phyloP scores from a whole-genome alignment of 2,329 filamentous ascomycete species.

The Arthrobotrys megalospora region DNA sequence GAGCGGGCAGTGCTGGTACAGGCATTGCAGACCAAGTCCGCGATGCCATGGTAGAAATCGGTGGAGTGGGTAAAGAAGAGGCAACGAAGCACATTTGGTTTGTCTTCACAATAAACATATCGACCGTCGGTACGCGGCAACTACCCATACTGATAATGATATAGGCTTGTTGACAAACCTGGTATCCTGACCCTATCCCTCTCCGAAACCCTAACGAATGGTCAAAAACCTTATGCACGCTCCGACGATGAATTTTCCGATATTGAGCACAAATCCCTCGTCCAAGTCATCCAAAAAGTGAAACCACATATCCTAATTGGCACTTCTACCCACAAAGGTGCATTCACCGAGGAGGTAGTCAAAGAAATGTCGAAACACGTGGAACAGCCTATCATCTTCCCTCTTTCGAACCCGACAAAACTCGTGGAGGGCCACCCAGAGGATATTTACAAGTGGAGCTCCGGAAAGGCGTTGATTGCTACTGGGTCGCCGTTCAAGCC shows the following conservation, averaged over 20 bases:
- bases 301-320: slow-evolving; percentile 87
- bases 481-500: slow-evolving; percentile 87
- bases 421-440: slow-evolving; percentile 85
- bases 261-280: slow-evolving; percentile 73
- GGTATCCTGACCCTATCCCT: slow-evolving; percentile 79
- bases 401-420: slow-evolving; percentile 86
- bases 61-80: slow-evolving; percentile 78
- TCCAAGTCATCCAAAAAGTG: slow-evolving; percentile 78
- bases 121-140: not conserved
- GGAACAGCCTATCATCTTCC: slow-evolving; percentile 82
- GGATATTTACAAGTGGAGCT: slow-evolving; percentile 83
- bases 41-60: slow-evolving; percentile 81
- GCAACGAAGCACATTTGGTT: slow-evolving; percentile 85
- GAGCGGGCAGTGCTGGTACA: slow-evolving; percentile 78
- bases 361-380: slow-evolving; percentile 82
- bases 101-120: slow-evolving; percentile 45
- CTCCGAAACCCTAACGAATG: slow-evolving; percentile 75
- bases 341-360: slow-evolving; percentile 82
- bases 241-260: slow-evolving; percentile 76
- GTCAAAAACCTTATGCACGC: slow-evolving; percentile 78
- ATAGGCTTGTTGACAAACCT: slow-evolving; percentile 83
- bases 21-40: slow-evolving; percentile 84
- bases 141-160: slow-evolving; percentile 10
- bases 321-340: slow-evolving; percentile 82
- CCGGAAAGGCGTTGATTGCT: slow-evolving; percentile 82